Percentiles rank a stretch among this genome's conserved stretches.
These are phyloP conservation scores for Fusarium sp. DNA, from an alignment of 2,329 filamentous ascomycete genomes.

Conservation along the genomic window DNA sequence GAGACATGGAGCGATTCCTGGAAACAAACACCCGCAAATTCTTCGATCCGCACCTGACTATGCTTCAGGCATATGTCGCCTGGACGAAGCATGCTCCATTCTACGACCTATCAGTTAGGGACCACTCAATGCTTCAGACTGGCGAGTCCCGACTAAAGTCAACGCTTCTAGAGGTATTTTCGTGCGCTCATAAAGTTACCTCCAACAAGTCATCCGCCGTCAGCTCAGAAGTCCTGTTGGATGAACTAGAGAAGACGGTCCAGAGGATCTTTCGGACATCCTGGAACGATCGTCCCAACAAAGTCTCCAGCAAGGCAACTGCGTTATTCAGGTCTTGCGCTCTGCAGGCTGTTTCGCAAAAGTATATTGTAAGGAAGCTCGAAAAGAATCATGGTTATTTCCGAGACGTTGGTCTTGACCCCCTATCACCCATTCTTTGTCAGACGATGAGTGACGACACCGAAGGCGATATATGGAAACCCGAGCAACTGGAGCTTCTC, in stretches of 20 bases:
- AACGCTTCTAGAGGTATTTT: background rate
- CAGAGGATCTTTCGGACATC: background rate
- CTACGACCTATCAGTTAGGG: background rate
- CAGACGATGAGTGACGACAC: background rate
- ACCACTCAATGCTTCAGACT: background rate
- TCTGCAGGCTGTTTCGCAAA: background rate
- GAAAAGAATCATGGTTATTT: background rate
- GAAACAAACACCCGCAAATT: background rate
- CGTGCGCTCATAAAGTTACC: background rate
- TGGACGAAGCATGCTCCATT: background rate
- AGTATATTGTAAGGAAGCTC: background rate
- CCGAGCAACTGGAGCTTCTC: background rate
- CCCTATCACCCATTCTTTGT: background rate
- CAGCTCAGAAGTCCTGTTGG: background rate
- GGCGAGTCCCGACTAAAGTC: background rate
- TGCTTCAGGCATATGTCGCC: background rate
- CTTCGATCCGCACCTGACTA: background rate
- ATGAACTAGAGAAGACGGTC: background rate
- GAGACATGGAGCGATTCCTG: background rate
- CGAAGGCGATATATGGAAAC: background rate
- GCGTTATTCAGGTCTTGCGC: background rate
- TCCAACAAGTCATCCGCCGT: background rate
- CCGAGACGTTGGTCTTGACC: background rate
- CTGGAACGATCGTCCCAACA: background rate
- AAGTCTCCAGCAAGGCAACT: background rate